phyloP scores from a whole-genome alignment of 768 basidiomycete genomes.

The Steccherinum ochraceum region DNA sequence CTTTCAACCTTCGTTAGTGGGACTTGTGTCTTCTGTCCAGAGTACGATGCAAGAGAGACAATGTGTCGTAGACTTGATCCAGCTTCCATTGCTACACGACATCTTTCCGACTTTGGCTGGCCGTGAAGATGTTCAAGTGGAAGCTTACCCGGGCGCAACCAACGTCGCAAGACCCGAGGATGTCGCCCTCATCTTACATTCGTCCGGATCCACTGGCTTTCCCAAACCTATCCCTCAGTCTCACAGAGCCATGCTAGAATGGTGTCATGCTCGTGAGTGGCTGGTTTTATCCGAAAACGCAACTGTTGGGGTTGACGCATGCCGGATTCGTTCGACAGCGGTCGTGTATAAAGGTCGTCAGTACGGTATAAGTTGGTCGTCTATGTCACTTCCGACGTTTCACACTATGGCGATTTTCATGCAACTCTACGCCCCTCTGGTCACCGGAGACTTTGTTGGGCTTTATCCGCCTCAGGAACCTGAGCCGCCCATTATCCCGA shows the following conservation, averaged over 20 bases:
- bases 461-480: slow-evolving; percentile 10
- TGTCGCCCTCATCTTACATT: slow-evolving; percentile 34
- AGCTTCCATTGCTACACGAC: slow-evolving; percentile 10
- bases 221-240: slow-evolving; percentile 32
- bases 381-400: slow-evolving; percentile 9
- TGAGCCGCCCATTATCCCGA: slow-evolving; percentile 11
- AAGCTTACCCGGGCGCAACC: slow-evolving; percentile 1
- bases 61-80: slow-evolving; percentile 9
- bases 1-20: slow-evolving; percentile 23
- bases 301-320: too few species aligned
- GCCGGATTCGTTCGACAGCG: too few species aligned
- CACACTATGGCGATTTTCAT: slow-evolving; percentile 9
- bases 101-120: slow-evolving; percentile 9
- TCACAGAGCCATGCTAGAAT: slow-evolving; percentile 11
- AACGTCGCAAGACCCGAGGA: not conserved
- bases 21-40: slow-evolving; percentile 25
- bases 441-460: slow-evolving; percentile 3
- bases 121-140: slow-evolving; percentile 3
- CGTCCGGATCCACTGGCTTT: slow-evolving; percentile 44
- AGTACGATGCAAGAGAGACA: slow-evolving; percentile 10
- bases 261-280: slow-evolving; percentile 11
- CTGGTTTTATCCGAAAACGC: too few species aligned
- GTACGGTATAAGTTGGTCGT: too few species aligned
- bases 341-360: too few species aligned
- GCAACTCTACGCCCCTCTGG: slow-evolving; percentile 7